phyloP scores from a whole-genome alignment of 176 grass and related monocot genomes.

The Triticum monococcum region DNA sequence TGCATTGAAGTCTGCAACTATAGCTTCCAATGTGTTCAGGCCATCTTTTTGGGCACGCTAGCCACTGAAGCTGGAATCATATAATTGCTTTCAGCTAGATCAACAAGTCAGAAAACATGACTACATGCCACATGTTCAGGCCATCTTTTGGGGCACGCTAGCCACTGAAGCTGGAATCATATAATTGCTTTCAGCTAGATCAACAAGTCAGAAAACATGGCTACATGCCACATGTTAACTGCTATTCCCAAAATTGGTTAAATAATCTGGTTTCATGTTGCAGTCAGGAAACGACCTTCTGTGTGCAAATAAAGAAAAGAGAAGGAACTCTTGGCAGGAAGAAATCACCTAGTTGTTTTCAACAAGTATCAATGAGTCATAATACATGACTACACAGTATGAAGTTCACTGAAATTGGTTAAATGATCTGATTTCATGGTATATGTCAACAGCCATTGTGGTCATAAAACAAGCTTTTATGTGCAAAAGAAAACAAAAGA shows the following conservation, averaged over 20 bases:
- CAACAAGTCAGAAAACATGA: neutral
- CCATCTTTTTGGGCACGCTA: conserved; percentile 14
- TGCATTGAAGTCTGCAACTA: neutral
- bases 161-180: neutral
- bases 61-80: neutral
- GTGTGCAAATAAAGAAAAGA: neutral
- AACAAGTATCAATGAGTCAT: neutral
- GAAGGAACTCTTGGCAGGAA: neutral
- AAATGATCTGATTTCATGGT: neutral
- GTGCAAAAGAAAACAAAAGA: neutral
- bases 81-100: neutral
- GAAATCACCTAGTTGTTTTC: neutral
- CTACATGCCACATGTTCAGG: neutral
- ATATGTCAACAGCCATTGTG: neutral
- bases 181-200: neutral
- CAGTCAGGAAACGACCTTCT: neutral
- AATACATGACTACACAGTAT: neutral
- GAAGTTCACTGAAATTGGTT: neutral
- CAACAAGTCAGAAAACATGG: neutral
- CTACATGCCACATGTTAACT: neutral
- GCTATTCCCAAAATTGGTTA: neutral
- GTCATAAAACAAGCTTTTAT: neutral
- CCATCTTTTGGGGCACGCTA: conserved; percentile 15
- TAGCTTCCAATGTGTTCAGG: neutral
- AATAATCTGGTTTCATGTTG: neutral